Percentiles rank a stretch among this genome's conserved stretches.
Evolutionary conservation across 441 rosid species (phyloP).

Genomic region (Cnidoscolus chayamansa): DNA sequence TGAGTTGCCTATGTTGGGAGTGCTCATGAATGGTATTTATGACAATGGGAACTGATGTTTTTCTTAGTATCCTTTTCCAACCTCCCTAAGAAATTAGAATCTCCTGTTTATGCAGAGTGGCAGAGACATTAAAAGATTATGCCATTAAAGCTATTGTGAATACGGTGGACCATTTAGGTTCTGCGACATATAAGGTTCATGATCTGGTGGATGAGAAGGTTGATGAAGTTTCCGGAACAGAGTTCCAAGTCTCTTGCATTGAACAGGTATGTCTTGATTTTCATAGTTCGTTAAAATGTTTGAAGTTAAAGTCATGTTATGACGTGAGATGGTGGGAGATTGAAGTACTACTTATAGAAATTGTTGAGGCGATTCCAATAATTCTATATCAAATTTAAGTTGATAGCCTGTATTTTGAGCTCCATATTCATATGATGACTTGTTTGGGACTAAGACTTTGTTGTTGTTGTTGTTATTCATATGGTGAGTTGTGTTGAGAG

Average conservation of each 20-base stretch:
- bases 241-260: slow-evolving; percentile 72
- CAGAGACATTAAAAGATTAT: slow-evolving; percentile 88
- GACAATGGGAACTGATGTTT: not conserved
- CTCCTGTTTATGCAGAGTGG: slow-evolving; percentile 55
- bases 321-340: not conserved
- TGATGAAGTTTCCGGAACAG: slow-evolving; percentile 74
- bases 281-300: not conserved
- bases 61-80: slow-evolving; percentile 6
- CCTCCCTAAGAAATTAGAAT: slow-evolving; percentile 9
- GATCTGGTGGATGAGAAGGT: slow-evolving; percentile 84
- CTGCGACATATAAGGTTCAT: slow-evolving; percentile 78
- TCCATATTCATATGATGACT: too few relatives aligned
- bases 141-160: slow-evolving; percentile 88
- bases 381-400: not conserved
- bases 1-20: slow-evolving; percentile 36
- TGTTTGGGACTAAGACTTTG: too few relatives aligned
- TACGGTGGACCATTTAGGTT: slow-evolving; percentile 94
- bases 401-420: not conserved
- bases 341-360: not conserved
- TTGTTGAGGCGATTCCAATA: not conserved
- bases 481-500: too few relatives aligned
- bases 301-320: not conserved
- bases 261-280: slow-evolving; percentile 57
- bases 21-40: not conserved
- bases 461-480: too few relatives aligned